Percentiles rank a stretch among this genome's conserved stretches.
These are phyloP conservation scores for Candida endomychidarum DNA, from an alignment of 805 yeast species.

Conservation along the genomic window DNA sequence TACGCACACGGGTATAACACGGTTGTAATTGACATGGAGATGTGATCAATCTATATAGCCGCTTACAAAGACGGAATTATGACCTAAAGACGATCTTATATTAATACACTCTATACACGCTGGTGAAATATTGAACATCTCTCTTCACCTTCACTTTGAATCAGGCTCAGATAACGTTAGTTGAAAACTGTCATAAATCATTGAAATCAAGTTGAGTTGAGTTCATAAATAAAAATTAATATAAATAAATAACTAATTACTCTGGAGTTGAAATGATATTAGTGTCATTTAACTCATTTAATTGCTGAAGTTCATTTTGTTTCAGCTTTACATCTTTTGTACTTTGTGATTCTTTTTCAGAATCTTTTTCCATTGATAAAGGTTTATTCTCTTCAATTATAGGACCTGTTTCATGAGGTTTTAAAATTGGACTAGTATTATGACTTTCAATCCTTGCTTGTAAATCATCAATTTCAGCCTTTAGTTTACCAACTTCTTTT, in stretches of 20 bases:
- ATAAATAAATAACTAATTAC: background rate
- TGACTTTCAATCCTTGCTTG: constrained; percentile 37
- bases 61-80: too few relatives aligned
- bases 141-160: too few relatives aligned
- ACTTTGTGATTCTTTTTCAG: too few relatives aligned
- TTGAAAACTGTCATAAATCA: constrained; percentile 5
- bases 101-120: background rate
- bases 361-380: background rate
- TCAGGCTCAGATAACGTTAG: too few relatives aligned
- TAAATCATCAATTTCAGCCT: constrained; percentile 65
- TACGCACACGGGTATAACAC: too few relatives aligned
- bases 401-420: constrained; percentile 10
- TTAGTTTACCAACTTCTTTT: constrained; percentile 74
- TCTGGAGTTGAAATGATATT: constrained; percentile 1
- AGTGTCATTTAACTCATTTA: background rate
- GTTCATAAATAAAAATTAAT: background rate
- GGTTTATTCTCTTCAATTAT: constrained; percentile 1
- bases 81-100: too few relatives aligned
- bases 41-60: too few relatives aligned
- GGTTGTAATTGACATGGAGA: too few relatives aligned
- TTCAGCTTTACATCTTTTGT: background rate
- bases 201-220: constrained; percentile 4
- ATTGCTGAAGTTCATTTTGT: background rate
- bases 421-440: constrained; percentile 17
- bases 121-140: too few relatives aligned